These are phyloP conservation scores for Epichloe sp. DNA, from an alignment of 2,329 filamentous ascomycete genomes.

Conservation along the genomic window DNA sequence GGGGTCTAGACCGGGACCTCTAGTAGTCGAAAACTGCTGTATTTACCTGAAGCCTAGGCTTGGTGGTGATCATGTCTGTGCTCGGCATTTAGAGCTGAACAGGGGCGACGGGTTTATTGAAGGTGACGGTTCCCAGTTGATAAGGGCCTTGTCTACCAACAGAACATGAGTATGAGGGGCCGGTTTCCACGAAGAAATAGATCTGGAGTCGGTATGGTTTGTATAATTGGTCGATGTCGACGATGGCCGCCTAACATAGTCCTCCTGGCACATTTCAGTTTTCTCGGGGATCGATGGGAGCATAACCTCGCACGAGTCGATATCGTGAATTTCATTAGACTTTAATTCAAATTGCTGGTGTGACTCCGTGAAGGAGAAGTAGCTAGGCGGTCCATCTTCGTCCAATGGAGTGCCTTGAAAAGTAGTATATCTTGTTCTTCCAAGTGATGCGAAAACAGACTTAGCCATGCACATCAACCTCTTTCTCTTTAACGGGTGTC, in stretches of 20 bases:
- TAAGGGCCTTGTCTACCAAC: constrained; percentile 10
- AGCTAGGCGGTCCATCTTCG: constrained; percentile 30
- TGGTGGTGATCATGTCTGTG: constrained; percentile 9
- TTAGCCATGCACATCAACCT: constrained; percentile 40
- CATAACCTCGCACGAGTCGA: constrained; percentile 34
- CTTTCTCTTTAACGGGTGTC: constrained; percentile 37
- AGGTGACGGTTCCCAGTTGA: constrained; percentile 15
- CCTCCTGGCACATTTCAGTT: constrained; percentile 7
- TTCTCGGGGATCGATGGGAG: constrained; percentile 17
- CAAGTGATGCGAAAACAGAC: constrained; percentile 39
- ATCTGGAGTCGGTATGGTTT: background rate
- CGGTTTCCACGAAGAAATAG: background rate
- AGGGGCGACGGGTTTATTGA: constrained; percentile 13
- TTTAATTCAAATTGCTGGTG: constrained; percentile 29
- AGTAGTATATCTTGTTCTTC: constrained; percentile 27
- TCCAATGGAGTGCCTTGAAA: constrained; percentile 17
- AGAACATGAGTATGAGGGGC: background rate
- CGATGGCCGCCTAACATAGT: background rate
- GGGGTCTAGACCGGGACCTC: constrained; percentile 15
- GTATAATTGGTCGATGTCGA: background rate
- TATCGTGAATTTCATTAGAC: constrained; percentile 37
- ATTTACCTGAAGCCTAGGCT: constrained; percentile 26
- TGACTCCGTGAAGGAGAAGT: constrained; percentile 13
- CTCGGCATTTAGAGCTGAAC: constrained; percentile 12
- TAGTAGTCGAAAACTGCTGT: constrained; percentile 21